Conservation (phyloP, 2,329 filamentous ascomycete genomes). For the Diaporthe vexans region DNA sequence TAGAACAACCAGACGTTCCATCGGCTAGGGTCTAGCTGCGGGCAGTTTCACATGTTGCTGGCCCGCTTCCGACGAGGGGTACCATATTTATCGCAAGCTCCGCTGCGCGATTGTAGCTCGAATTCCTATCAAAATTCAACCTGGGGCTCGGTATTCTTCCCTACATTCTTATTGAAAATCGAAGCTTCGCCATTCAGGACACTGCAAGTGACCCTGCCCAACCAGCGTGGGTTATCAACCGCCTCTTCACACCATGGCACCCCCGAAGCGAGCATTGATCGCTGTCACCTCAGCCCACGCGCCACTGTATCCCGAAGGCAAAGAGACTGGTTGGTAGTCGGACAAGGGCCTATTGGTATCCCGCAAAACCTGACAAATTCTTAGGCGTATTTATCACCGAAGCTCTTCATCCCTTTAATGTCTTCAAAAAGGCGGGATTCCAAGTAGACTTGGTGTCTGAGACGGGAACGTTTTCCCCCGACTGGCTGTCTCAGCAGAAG, state of each 20-base stretch:
- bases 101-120: not conserved
- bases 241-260: not conserved
- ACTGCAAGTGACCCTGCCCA: no score
- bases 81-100: no score
- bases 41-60: not conserved
- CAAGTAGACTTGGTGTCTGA: not conserved
- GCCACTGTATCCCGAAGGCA: not conserved
- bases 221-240: no score
- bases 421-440: not conserved
- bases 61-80: not conserved
- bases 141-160: no score
- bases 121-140: not conserved
- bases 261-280: not conserved
- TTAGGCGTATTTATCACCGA: not conserved
- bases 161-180: no score
- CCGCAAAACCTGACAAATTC: not conserved
- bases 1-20: not conserved
- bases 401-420: constrained; percentile 11
- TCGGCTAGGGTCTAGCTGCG: not conserved
- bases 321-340: not conserved
- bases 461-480: constrained; percentile 4
- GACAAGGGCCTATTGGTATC: no score
- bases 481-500: constrained; percentile 21
- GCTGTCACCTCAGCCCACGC: not conserved
- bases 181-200: no score